Evolutionary conservation across 139 green algal genomes (phyloP).

Genomic region (Chlamydomonas asymmetrica): DNA sequence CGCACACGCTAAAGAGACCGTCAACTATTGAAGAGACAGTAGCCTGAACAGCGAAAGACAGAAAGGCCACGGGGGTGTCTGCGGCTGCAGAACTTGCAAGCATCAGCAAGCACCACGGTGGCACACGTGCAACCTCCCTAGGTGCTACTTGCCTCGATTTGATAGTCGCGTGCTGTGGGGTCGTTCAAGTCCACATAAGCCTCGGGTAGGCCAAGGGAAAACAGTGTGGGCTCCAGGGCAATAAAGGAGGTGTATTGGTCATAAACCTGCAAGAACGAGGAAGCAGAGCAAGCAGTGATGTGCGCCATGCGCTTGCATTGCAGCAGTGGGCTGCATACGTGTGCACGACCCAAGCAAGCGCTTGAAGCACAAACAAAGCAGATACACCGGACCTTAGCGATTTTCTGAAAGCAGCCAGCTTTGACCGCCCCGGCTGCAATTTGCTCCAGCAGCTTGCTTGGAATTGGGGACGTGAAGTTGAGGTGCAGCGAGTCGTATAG

Average conservation of each 20-base stretch:
- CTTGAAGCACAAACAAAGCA: too few relatives aligned
- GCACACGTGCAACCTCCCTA: too few relatives aligned
- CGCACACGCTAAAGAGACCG: conserved; percentile 89
- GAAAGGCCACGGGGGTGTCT: not conserved
- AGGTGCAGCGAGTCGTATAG: conserved; percentile 94
- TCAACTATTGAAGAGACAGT: conserved; percentile 81
- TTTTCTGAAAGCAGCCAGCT: conserved; percentile 38
- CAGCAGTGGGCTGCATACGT: too few relatives aligned
- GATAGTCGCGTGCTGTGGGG: conserved; percentile 76
- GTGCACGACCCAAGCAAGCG: too few relatives aligned
- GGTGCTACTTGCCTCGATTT: conserved; percentile 87
- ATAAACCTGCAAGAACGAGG: too few relatives aligned
- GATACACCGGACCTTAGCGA: conserved; percentile 83
- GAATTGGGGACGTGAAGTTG: conserved; percentile 86
- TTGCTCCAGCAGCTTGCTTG: conserved; percentile 77
- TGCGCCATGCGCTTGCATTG: too few relatives aligned
- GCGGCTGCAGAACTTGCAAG: too few relatives aligned
- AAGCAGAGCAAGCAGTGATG: too few relatives aligned
- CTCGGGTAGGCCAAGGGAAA: conserved; percentile 83
- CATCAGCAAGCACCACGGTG: too few relatives aligned
- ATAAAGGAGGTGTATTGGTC: conserved; percentile 95
- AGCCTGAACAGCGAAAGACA: conserved; percentile 30
- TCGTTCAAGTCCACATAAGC: conserved; percentile 93
- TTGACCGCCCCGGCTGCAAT: conserved; percentile 75
- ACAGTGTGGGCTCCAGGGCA: conserved; percentile 84